Conservation (phyloP, 2,329 filamentous ascomycete genomes). For the Trichophyton equinum region DNA sequence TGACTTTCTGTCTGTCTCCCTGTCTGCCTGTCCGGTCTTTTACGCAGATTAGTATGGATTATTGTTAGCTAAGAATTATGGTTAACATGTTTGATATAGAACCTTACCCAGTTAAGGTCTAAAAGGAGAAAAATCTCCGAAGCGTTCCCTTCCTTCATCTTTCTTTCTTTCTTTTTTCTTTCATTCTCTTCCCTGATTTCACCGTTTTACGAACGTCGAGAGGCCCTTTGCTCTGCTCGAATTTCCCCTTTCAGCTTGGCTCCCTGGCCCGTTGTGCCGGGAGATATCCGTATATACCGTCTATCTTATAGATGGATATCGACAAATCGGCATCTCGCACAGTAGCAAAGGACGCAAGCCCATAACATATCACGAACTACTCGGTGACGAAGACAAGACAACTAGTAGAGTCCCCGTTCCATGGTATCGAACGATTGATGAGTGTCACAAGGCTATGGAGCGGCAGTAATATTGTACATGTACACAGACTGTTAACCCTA, state of each 20-base stretch:
- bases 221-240: background rate
- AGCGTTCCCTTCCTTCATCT: background rate
- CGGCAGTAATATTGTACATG: background rate
- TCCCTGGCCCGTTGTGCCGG: background rate
- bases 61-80: background rate
- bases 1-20: background rate
- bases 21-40: background rate
- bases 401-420: background rate
- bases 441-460: background rate
- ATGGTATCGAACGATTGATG: background rate
- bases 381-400: background rate
- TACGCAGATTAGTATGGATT: background rate
- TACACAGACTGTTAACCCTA: background rate
- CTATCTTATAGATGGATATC: background rate
- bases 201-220: background rate
- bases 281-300: background rate
- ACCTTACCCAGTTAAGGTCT: background rate
- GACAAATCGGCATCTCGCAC: background rate
- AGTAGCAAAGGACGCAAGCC: background rate
- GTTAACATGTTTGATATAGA: background rate
- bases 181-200: background rate
- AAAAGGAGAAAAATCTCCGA: background rate
- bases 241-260: background rate
- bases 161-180: background rate
- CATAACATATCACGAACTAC: background rate